Evolutionary conservation across 148 eudicot species (phyloP).

Genomic region (Silene uniflora): DNA sequence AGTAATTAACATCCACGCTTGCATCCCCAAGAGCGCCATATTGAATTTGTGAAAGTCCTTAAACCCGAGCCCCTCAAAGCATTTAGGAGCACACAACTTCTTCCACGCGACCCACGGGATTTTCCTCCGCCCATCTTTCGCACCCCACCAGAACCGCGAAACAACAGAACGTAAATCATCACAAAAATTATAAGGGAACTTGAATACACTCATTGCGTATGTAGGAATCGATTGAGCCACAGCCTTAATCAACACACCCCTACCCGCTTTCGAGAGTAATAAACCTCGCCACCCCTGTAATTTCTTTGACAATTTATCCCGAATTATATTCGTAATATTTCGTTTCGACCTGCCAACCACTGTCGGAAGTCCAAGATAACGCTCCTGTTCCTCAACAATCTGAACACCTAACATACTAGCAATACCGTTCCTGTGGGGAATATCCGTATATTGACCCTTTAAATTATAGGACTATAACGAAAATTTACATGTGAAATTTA

Average conservation of each 20-base stretch:
- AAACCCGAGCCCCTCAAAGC: not conserved
- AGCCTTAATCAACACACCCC: not conserved
- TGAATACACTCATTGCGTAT: not conserved
- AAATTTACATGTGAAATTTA: no score
- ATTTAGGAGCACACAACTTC: not conserved
- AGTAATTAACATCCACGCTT: not conserved
- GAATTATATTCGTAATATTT: not conserved
- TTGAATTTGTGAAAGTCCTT: not conserved
- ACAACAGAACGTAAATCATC: not conserved
- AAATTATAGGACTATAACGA: no score
- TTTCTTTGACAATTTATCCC: not conserved
- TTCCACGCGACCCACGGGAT: no score
- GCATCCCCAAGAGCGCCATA: not conserved
- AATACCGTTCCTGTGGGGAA: no score
- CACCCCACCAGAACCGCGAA: constrained; percentile 1
- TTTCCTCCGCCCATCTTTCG: not conserved
- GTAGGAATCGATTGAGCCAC: not conserved
- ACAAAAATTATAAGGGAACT: not conserved
- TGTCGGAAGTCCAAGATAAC: no score
- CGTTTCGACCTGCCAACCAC: not conserved
- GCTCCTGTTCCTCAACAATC: no score
- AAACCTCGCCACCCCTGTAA: not conserved
- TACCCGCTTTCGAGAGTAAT: constrained; percentile 4
- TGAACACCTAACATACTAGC: no score
- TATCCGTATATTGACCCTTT: no score